These are phyloP conservation scores for Barbatosphaeria neglecta DNA, from an alignment of 495 filamentous ascomycete genomes.

Conservation along the genomic window DNA sequence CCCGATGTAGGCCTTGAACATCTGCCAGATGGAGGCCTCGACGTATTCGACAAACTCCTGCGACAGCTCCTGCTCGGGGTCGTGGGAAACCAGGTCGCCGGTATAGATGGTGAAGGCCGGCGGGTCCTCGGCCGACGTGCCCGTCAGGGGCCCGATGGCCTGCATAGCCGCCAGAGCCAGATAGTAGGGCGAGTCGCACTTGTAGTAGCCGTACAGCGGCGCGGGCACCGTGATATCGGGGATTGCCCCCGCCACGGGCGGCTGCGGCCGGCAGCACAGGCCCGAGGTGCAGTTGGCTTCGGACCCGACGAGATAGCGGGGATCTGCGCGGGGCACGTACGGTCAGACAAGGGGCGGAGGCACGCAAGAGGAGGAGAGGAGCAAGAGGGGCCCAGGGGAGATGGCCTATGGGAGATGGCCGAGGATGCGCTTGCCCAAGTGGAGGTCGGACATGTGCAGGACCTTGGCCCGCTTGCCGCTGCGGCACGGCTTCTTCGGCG, in stretches of 20 bases:
- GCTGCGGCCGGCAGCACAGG: constrained; percentile 43
- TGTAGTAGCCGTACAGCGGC: constrained; percentile 40
- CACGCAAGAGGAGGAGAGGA: no score
- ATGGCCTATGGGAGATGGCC: background rate
- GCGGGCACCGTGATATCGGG: constrained; percentile 33
- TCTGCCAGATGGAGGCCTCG: constrained; percentile 36
- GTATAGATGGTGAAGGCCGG: constrained; percentile 44
- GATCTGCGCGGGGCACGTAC: constrained; percentile 22
- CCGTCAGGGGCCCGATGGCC: constrained; percentile 45
- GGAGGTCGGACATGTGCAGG: constrained; percentile 48
- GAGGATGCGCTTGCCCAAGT: constrained; percentile 20
- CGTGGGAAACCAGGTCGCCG: constrained; percentile 45
- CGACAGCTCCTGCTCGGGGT: constrained; percentile 32
- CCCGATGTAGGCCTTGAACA: constrained; percentile 45
- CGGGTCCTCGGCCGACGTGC: constrained; percentile 29
- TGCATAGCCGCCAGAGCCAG: constrained; percentile 45
- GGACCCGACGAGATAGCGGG: constrained; percentile 40
- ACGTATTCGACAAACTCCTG: constrained; percentile 38
- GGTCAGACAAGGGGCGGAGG: background rate
- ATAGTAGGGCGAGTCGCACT: constrained; percentile 49
- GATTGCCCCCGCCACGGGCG: constrained; percentile 1
- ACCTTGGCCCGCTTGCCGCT: constrained; percentile 47
- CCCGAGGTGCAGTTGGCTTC: constrained; percentile 44
- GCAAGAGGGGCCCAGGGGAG: no score
- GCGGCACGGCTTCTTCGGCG: constrained; percentile 25